These are phyloP conservation scores for Drechslerella stenobrocha DNA, from an alignment of 2,329 filamentous ascomycete genomes.

Conservation along the genomic window DNA sequence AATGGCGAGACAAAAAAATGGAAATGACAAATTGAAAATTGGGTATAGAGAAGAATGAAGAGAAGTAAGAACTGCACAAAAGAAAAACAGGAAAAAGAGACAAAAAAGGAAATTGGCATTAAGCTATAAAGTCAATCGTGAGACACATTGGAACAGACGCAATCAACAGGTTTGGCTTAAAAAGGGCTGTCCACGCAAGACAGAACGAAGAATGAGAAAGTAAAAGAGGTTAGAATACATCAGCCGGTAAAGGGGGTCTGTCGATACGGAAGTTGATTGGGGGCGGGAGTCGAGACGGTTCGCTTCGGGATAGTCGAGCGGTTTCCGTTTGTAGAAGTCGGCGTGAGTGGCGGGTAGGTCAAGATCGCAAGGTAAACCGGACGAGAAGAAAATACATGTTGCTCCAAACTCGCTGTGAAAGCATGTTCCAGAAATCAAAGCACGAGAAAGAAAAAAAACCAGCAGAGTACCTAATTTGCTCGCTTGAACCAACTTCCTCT, in stretches of 20 bases:
- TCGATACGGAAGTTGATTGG: constrained; percentile 17
- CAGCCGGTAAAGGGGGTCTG: constrained; percentile 22
- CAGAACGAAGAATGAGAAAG: constrained; percentile 7
- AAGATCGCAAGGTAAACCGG: constrained; percentile 23
- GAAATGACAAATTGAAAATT: neutral
- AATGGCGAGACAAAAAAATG: neutral
- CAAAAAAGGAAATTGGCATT: constrained; percentile 28
- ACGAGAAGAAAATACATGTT: constrained; percentile 23
- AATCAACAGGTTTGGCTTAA: constrained; percentile 13
- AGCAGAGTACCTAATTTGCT: constrained; percentile 40
- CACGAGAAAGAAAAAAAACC: constrained; percentile 20
- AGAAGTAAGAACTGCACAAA: constrained; percentile 12
- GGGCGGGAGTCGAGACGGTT: constrained; percentile 1
- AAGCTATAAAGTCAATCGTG: constrained; percentile 47
- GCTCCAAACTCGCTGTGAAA: constrained; percentile 43
- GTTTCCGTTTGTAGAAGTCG: constrained; percentile 1
- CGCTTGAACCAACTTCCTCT: constrained; percentile 48
- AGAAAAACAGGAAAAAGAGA: constrained; percentile 9
- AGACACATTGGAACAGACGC: constrained; percentile 46
- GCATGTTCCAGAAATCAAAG: constrained; percentile 19
- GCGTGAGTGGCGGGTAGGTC: constrained; percentile 4
- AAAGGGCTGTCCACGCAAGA: constrained; percentile 10
- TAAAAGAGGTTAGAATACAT: constrained; percentile 14
- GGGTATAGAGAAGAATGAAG: constrained; percentile 2
- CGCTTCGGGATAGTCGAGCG: neutral